These are phyloP conservation scores for Backusella psychrophila DNA, from an alignment of 192 early-diverging fungal species.

Conservation along the genomic window DNA sequence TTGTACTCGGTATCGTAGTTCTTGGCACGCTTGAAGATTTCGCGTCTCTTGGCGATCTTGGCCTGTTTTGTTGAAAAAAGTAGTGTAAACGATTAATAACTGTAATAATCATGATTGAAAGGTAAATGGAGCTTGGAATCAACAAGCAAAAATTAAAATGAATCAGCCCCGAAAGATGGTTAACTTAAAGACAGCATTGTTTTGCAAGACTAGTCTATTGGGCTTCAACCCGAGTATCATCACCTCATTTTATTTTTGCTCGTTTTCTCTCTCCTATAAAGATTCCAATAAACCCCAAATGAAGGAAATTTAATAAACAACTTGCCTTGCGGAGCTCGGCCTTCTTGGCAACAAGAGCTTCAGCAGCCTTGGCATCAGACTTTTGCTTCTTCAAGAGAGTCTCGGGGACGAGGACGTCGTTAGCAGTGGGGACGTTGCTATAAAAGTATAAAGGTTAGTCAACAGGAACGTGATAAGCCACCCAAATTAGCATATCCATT, in stretches of 20 bases:
- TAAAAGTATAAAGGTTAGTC: background rate
- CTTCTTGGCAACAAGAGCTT: conserved; percentile 53
- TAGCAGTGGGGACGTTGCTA: conserved; percentile 52
- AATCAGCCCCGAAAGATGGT: conserved; percentile 85
- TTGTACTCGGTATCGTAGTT: conserved; percentile 98
- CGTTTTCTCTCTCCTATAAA: background rate
- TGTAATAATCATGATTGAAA: background rate
- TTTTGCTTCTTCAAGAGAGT: conserved; percentile 85
- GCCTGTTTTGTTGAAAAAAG: conserved; percentile 32
- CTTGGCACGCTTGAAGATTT: conserved; percentile 99
- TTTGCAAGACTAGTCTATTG: conserved; percentile 8
- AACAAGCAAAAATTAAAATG: background rate
- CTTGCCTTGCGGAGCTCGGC: conserved; percentile 55
- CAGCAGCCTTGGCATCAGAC: conserved; percentile 68
- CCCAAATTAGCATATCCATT: background rate
- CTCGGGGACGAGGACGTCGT: conserved; percentile 79
- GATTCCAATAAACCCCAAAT: background rate
- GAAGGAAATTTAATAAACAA: background rate
- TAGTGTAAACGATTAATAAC: background rate
- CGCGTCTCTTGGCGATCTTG: conserved; percentile 75
- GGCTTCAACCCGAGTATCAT: conserved; percentile 5
- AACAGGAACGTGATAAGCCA: background rate
- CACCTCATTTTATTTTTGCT: background rate
- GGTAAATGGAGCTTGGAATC: background rate
- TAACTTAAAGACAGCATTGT: conserved; percentile 21